Percentiles rank a stretch among this genome's conserved stretches.
Conservation (phyloP, 1,139 yeast genomes). For the Suhomyces coccinellae region DNA sequence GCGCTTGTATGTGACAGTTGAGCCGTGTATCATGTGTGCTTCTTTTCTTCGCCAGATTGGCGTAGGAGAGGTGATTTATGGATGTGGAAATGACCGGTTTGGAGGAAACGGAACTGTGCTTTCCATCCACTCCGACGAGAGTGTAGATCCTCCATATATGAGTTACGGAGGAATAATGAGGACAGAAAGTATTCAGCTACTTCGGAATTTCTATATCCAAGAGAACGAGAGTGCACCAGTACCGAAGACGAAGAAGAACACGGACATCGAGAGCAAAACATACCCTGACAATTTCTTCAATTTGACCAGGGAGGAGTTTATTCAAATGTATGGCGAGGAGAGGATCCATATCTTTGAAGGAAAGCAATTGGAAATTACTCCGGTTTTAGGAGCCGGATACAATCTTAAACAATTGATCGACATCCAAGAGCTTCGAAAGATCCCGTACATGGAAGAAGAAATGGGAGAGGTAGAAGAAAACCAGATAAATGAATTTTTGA, state of each 20-base stretch:
- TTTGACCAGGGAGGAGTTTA: constrained; percentile 47
- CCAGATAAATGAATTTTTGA: constrained; percentile 29
- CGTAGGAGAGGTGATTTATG: constrained; percentile 72
- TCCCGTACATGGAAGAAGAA: constrained; percentile 26
- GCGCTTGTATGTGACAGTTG: constrained; percentile 88
- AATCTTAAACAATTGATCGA: constrained; percentile 23
- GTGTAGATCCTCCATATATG: constrained; percentile 42
- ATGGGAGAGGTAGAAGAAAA: constrained; percentile 17
- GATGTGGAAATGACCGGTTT: constrained; percentile 92
- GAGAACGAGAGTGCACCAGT: constrained; percentile 85
- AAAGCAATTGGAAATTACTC: constrained; percentile 32
- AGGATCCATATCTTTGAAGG: constrained; percentile 18
- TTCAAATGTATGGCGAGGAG: constrained; percentile 49
- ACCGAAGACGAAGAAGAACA: constrained; percentile 72
- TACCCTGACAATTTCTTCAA: constrained; percentile 52
- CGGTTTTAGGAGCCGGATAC: constrained; percentile 29
- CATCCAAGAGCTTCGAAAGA: constrained; percentile 16
- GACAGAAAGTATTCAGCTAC: constrained; percentile 77
- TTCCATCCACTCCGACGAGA: constrained; percentile 53
- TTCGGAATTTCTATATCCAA: constrained; percentile 79
- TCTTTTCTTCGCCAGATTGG: constrained; percentile 83
- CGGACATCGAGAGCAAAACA: constrained; percentile 65
- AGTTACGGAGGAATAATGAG: constrained; percentile 79
- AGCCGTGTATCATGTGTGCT: constrained; percentile 99
- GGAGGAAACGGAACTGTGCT: constrained; percentile 96